These are phyloP conservation scores for Coprinopsis marcescibilis DNA, from an alignment of 768 basidiomycete genomes.

Conservation along the genomic window DNA sequence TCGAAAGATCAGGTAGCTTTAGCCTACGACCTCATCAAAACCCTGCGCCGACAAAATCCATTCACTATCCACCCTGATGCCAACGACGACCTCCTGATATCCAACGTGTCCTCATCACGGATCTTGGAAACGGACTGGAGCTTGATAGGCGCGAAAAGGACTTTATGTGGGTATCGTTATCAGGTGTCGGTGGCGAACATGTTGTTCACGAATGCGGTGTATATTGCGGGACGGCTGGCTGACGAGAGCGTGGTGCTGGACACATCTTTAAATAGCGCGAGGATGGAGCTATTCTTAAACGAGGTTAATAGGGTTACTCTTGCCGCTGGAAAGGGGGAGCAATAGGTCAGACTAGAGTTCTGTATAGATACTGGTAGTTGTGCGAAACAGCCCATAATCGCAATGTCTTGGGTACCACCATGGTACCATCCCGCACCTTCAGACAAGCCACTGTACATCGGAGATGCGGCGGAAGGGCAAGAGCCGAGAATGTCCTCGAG, in stretches of 20 bases:
- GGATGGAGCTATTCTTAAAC: slow-evolving; percentile 24
- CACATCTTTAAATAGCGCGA: slow-evolving; percentile 25
- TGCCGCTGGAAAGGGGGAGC: too few species aligned
- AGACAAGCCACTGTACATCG: too few species aligned
- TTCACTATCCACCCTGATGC: slow-evolving; percentile 31
- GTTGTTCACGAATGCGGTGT: slow-evolving; percentile 30
- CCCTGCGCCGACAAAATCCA: slow-evolving; percentile 16
- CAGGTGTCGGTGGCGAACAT: slow-evolving; percentile 30
- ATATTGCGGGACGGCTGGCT: slow-evolving; percentile 31
- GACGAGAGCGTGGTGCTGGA: slow-evolving; percentile 37
- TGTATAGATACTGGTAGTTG: too few species aligned
- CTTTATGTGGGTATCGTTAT: slow-evolving; percentile 35
- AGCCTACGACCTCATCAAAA: slow-evolving; percentile 22
- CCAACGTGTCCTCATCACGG: slow-evolving; percentile 35
- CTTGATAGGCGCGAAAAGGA: slow-evolving; percentile 25
- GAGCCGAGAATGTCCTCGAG: too few species aligned
- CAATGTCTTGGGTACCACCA: too few species aligned
- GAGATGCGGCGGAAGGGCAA: too few species aligned
- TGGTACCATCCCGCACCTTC: too few species aligned
- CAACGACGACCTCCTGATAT: slow-evolving; percentile 30
- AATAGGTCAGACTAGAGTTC: too few species aligned
- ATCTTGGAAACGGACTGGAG: slow-evolving; percentile 37
- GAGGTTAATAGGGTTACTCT: slow-evolving; percentile 23
- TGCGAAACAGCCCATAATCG: too few species aligned
- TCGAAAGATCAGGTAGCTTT: slow-evolving; percentile 25